Conservation (phyloP, 192 early-diverging fungal genomes). For the Linnemannia schmuckeri region DNA sequence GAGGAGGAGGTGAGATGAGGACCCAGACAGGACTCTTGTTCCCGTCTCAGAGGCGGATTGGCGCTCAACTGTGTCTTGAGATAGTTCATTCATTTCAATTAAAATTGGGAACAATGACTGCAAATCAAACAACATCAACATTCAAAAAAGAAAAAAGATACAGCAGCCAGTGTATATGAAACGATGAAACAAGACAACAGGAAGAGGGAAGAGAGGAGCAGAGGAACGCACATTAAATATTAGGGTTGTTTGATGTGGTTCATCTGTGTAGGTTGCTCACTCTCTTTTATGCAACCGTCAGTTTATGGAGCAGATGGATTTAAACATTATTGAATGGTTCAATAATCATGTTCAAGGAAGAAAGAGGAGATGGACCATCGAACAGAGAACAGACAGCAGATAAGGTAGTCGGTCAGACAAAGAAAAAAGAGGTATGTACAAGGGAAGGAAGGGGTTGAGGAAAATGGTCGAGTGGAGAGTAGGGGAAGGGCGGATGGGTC, state of each 20-base stretch:
- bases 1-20: neutral
- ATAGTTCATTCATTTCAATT: conserved; percentile 12
- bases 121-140: too few relatives aligned
- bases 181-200: conserved; percentile 1
- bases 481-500: neutral
- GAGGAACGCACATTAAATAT: neutral
- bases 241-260: neutral
- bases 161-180: neutral
- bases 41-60: neutral
- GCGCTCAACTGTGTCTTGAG: neutral
- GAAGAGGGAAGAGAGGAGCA: neutral
- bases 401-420: neutral
- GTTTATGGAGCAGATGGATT: neutral
- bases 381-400: neutral
- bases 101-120: neutral
- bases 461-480: neutral
- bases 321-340: neutral
- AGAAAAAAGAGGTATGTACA: neutral
- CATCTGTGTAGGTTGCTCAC: too few relatives aligned
- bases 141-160: neutral
- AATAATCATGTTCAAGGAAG: neutral
- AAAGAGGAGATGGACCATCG: neutral
- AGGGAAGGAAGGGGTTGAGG: neutral
- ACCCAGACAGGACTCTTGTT: neutral
- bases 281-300: neutral